phyloP scores from a whole-genome alignment of 2,329 filamentous ascomycete species.

The Metarhizium robertsii region DNA sequence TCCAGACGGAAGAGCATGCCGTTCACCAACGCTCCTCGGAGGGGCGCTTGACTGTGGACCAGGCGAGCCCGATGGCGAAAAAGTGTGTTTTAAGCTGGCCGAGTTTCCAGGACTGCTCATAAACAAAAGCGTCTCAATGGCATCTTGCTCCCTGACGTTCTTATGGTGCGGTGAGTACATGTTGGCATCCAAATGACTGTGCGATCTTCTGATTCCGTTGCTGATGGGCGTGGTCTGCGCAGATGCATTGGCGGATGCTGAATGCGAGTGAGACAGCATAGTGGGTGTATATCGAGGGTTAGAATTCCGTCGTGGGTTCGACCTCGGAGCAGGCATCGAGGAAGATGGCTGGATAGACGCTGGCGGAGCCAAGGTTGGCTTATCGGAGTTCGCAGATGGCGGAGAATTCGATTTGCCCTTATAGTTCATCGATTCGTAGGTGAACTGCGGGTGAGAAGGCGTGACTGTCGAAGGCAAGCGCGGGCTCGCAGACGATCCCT shows the following conservation, averaged over 20 bases:
- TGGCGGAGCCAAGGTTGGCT: conserved; percentile 39
- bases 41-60: conserved; percentile 13
- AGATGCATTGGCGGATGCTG: conserved; percentile 36
- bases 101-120: conserved; percentile 74
- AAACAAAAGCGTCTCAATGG: conserved; percentile 70
- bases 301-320: conserved; percentile 40
- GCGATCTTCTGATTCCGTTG: conserved; percentile 20
- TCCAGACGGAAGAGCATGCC: conserved; percentile 35
- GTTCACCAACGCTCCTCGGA: conserved; percentile 10
- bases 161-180: conserved; percentile 7
- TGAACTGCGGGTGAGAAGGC: conserved; percentile 19
- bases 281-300: conserved; percentile 39
- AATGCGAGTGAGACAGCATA: conserved; percentile 39
- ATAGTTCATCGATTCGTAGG: conserved; percentile 6
- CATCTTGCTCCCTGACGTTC: conserved; percentile 58
- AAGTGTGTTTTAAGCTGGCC: conserved; percentile 47
- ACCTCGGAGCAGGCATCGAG: conserved; percentile 19
- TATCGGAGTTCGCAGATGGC: conserved; percentile 23
- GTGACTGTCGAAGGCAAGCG: conserved; percentile 29
- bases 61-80: conserved; percentile 33
- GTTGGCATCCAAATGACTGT: conserved; percentile 24
- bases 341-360: conserved; percentile 44
- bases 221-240: conserved; percentile 24
- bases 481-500: conserved; percentile 46
- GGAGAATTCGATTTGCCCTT: conserved; percentile 27